A percentile compares a stretch with the other conserved stretches of the same genome.
Evolutionary conservation across 352 stramenopile species (phyloP).

Genomic region (Vaucheria bursata): DNA sequence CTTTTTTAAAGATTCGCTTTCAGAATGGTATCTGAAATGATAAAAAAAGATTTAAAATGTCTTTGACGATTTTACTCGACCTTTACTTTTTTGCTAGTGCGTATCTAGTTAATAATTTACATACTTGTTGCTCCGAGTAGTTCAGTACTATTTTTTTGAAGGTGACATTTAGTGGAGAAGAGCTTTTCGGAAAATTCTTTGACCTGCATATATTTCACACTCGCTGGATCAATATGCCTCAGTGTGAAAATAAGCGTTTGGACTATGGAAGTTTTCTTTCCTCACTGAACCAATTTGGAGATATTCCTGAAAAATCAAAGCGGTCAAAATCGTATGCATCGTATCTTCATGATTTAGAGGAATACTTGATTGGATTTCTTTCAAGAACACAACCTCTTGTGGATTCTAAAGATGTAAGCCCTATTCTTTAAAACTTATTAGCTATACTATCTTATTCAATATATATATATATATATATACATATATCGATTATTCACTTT

Average conservation of each 20-base stretch:
- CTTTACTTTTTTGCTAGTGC: too few relatives aligned
- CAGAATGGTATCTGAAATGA: too few relatives aligned
- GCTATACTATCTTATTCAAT: neutral
- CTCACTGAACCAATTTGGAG: too few relatives aligned
- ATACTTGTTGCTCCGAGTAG: too few relatives aligned
- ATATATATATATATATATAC: too few relatives aligned
- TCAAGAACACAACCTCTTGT: conserved; percentile 59
- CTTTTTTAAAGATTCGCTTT: too few relatives aligned
- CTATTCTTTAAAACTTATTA: neutral
- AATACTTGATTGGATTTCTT: conserved; percentile 63
- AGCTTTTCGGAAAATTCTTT: conserved; percentile 46
- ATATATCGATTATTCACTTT: too few relatives aligned
- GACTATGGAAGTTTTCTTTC: too few relatives aligned
- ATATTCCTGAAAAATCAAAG: conserved; percentile 39
- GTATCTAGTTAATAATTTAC: too few relatives aligned
- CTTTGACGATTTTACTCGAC: too few relatives aligned
- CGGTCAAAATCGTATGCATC: conserved; percentile 20
- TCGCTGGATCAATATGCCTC: conserved; percentile 45
- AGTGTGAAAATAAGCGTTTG: conserved; percentile 44
- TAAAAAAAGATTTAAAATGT: too few relatives aligned
- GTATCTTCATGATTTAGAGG: conserved; percentile 52
- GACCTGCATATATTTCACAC: conserved; percentile 45
- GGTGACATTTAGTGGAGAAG: conserved; percentile 37
- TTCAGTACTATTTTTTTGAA: too few relatives aligned
- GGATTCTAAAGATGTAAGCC: conserved; percentile 49